Percentiles rank a stretch among this genome's conserved stretches.
Evolutionary conservation across 1,284 basidiomycete species (phyloP).

Genomic region (Rhodotorula sp.): DNA sequence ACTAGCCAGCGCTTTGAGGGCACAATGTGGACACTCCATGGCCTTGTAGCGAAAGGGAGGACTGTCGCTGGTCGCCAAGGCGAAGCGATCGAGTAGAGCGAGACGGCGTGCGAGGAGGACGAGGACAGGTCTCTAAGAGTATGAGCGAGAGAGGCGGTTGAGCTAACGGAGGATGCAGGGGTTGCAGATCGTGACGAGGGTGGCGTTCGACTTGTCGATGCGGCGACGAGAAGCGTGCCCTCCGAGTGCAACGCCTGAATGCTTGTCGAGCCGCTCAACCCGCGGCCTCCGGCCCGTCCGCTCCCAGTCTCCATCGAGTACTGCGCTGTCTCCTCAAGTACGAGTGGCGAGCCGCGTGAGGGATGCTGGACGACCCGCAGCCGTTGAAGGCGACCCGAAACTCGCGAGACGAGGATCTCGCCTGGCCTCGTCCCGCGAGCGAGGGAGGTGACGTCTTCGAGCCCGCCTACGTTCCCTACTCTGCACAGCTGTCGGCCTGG

Average conservation of each 20-base stretch:
- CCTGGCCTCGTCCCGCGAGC: not conserved
- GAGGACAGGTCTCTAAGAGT: conserved; percentile 14
- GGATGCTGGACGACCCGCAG: not conserved
- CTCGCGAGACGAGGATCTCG: conserved; percentile 15
- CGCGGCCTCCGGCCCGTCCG: not conserved
- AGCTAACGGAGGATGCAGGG: no score
- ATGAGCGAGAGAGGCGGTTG: not conserved
- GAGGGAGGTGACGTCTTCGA: conserved; percentile 21
- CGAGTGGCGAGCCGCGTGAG: not conserved
- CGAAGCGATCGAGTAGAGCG: conserved; percentile 18
- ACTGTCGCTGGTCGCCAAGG: not conserved
- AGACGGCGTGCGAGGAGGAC: conserved; percentile 13
- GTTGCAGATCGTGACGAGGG: not conserved
- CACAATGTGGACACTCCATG: conserved; percentile 25
- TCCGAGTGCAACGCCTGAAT: conserved; percentile 20
- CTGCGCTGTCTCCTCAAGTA: conserved; percentile 6
- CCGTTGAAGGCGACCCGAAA: conserved; percentile 15
- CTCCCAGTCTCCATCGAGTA: not conserved
- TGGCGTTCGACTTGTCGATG: conserved; percentile 2
- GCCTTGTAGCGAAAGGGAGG: conserved; percentile 16
- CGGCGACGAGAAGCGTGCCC: conserved; percentile 6
- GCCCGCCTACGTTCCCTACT: not conserved
- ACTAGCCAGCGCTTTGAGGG: conserved; percentile 11
- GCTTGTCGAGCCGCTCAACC: not conserved
- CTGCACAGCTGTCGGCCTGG: not conserved